A percentile compares a stretch with the other conserved stretches of the same genome.
Evolutionary conservation across 2,329 filamentous ascomycete species (phyloP).

Genomic region (Emmonsiellopsis sp.): DNA sequence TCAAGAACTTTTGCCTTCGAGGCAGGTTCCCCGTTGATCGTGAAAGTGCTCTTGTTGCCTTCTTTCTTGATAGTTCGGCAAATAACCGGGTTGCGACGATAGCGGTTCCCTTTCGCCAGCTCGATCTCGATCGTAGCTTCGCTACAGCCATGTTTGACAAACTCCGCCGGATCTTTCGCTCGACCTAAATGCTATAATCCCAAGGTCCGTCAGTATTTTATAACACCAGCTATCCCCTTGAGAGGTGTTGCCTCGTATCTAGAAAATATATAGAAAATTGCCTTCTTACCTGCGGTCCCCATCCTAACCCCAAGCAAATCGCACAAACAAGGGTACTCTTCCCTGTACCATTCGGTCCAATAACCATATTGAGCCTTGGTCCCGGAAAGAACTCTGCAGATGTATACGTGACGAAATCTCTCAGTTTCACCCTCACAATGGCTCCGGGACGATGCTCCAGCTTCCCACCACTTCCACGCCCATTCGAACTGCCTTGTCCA

Average conservation of each 20-base stretch:
- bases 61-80: constrained; percentile 69
- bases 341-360: constrained; percentile 95
- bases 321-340: constrained; percentile 97
- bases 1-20: constrained; percentile 55
- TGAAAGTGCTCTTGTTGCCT: constrained; percentile 73
- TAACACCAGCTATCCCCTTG: not conserved
- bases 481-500: not conserved
- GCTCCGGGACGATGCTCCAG: constrained; percentile 58
- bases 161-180: constrained; percentile 75
- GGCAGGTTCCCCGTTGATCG: constrained; percentile 58
- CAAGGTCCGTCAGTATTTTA: constrained; percentile 6
- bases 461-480: not conserved
- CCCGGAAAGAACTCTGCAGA: constrained; percentile 85
- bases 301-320: constrained; percentile 87
- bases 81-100: constrained; percentile 60
- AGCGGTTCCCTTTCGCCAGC: constrained; percentile 54
- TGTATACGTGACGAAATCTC: constrained; percentile 92
- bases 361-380: constrained; percentile 94
- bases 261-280: not conserved
- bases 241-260: not conserved
- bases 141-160: constrained; percentile 79
- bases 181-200: constrained; percentile 61
- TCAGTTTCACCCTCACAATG: constrained; percentile 76
- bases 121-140: constrained; percentile 85
- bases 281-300: constrained; percentile 52